phyloP scores from a whole-genome alignment of 2,329 filamentous ascomycete genomes.

The Xylariomycetidae sp. region DNA sequence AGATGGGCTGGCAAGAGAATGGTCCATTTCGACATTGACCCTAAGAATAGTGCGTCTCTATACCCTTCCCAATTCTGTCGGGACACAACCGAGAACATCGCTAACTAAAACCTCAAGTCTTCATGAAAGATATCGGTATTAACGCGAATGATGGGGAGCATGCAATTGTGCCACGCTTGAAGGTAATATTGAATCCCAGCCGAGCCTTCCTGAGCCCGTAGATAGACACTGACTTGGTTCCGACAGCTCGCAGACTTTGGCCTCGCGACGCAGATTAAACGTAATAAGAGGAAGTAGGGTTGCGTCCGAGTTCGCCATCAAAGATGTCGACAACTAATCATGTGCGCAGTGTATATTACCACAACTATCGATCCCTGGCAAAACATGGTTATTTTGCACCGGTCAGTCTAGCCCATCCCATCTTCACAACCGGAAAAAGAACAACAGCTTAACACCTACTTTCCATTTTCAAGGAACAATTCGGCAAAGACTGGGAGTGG shows the following conservation, averaged over 20 bases:
- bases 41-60: slow-evolving; percentile 16
- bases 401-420: slow-evolving; percentile 4
- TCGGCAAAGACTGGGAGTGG: slow-evolving; percentile 17
- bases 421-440: too few relatives aligned
- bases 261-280: slow-evolving; percentile 6
- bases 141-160: slow-evolving; percentile 14
- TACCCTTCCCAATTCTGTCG: too few relatives aligned
- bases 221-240: too few relatives aligned
- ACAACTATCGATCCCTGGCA: neutral
- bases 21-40: slow-evolving; percentile 21
- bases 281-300: slow-evolving; percentile 16
- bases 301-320: neutral
- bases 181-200: too few relatives aligned
- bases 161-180: slow-evolving; percentile 13
- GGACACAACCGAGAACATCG: too few relatives aligned
- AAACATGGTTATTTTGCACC: slow-evolving; percentile 13
- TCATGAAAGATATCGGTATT: slow-evolving; percentile 10
- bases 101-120: slow-evolving; percentile 11
- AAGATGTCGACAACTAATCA: neutral
- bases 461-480: slow-evolving; percentile 18
- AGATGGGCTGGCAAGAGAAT: slow-evolving; percentile 12
- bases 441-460: too few relatives aligned
- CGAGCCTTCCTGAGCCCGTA: too few relatives aligned
- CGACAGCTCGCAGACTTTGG: slow-evolving; percentile 17
- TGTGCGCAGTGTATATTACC: slow-evolving; percentile 10